phyloP scores from a whole-genome alignment of 1,284 basidiomycete species.

The Ustilago lituana region DNA sequence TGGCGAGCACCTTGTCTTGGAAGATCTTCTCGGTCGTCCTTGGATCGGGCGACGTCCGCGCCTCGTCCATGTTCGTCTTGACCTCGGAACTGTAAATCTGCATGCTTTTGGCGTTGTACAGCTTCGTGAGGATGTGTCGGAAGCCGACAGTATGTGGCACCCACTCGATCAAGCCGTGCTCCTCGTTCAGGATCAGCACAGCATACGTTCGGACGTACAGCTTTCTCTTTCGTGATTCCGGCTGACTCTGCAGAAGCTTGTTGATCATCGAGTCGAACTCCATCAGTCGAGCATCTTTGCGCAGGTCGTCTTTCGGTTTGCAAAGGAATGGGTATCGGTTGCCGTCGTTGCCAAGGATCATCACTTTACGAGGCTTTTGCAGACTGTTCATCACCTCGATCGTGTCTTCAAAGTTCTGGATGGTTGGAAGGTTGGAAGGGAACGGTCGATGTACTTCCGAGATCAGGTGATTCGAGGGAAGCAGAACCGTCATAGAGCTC shows the following conservation, averaged over 20 bases:
- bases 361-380: conserved; percentile 90
- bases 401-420: conserved; percentile 75
- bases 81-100: conserved; percentile 71
- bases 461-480: conserved; percentile 70
- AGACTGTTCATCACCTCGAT: conserved; percentile 93
- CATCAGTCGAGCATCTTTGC: conserved; percentile 98
- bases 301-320: conserved; percentile 96
- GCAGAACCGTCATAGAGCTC: conserved; percentile 86
- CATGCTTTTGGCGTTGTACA: conserved; percentile 72
- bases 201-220: conserved; percentile 77
- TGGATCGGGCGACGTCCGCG: conserved; percentile 69
- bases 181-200: conserved; percentile 94
- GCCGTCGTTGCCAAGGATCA: conserved; percentile 84
- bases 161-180: conserved; percentile 98
- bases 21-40: conserved; percentile 75
- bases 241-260: conserved; percentile 91
- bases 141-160: conserved; percentile 91
- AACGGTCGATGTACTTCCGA: conserved; percentile 83
- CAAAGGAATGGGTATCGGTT: conserved; percentile 89
- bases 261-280: conserved; percentile 99
- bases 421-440: conserved; percentile 79
- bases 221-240: conserved; percentile 76
- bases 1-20: conserved; percentile 72
- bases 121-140: conserved; percentile 79
- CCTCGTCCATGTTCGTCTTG: conserved; percentile 73